Evolutionary conservation across 495 filamentous ascomycete species (phyloP).

Genomic region (Podospora bellae-mahoneyi): DNA sequence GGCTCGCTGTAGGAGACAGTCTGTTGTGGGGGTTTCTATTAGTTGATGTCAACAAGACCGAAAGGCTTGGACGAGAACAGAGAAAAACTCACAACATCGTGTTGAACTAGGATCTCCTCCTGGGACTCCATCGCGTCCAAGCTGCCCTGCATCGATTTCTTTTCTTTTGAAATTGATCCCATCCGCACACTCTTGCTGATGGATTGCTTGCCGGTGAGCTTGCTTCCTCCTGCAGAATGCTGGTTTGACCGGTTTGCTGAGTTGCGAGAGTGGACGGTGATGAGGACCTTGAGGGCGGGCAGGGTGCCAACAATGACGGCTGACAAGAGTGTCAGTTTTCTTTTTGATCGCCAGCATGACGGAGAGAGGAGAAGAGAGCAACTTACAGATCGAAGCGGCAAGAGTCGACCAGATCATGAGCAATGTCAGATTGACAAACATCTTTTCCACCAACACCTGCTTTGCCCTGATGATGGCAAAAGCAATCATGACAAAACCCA

Average conservation of each 20-base stretch:
- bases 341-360: not conserved
- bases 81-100: slow-evolving; percentile 13
- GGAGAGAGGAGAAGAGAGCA: not conserved
- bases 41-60: not conserved
- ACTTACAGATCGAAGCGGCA: slow-evolving; percentile 35
- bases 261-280: slow-evolving; percentile 49
- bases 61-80: not conserved
- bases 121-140: slow-evolving; percentile 15
- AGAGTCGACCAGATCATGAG: slow-evolving; percentile 39
- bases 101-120: slow-evolving; percentile 21
- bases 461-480: slow-evolving; percentile 49
- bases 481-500: slow-evolving; percentile 50
- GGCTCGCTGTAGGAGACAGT: slow-evolving; percentile 14
- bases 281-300: slow-evolving; percentile 49
- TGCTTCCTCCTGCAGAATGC: not conserved
- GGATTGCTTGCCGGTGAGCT: not conserved
- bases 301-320: slow-evolving; percentile 50
- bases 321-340: slow-evolving; percentile 17
- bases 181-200: slow-evolving; percentile 3
- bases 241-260: slow-evolving; percentile 16
- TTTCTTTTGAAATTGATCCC: slow-evolving; percentile 22
- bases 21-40: not conserved
- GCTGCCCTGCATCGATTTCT: slow-evolving; percentile 9
- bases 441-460: slow-evolving; percentile 33
- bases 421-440: slow-evolving; percentile 36